Base-by-base conservation (phyloP, 371 early-diverging fungal species). In the Encephalitozoon intestinalis region DNA sequence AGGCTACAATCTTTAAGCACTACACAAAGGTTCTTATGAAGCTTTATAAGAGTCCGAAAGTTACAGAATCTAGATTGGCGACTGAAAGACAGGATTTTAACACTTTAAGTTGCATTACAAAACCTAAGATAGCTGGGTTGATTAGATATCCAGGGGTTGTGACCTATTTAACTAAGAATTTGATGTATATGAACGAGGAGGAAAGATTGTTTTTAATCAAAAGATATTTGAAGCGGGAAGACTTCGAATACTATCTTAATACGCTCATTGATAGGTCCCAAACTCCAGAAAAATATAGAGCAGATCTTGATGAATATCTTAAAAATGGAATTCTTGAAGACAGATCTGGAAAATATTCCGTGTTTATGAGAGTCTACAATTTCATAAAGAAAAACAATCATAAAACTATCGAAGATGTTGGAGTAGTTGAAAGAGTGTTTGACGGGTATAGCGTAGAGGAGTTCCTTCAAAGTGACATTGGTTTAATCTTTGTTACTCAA, bases 241-340 rank as follows among this genome's bases (percentile, higher is more conserved):
- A 64, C 31, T 49, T 30, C 49, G 63, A 64, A 51, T 64, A 63
- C 40, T 72, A 64, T 26, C 31, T 64, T 23, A 72, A 37, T 21
- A 49, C 51, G 8, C 21, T 64, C 15, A n/a, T 12, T 67, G 44
- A 49, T 15, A 30, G n/a, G 11, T 28, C 31, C 12, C 26, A 40
- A 4, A 21, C 28, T 12, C 7, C 25, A 15, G 25, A 7, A 23
- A 44, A 50, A 46, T 49, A 49, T 31, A 50, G 8, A 39, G 40
- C 34, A 2, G 25, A 31, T 15, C 39, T 72, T 49, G n/a, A 64
- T 34, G 49, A 63, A 15, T 72, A 64, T 21, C 34, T 37, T n/a
- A 64, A 49, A 9, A 64, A 72, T 64, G 39, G 51, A 2, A 28
- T 50, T n/a, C 0, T 23, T 40, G 30, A 15, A 18, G 34, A 49